A percentile compares a stretch with the other conserved stretches of the same genome.
These are phyloP conservation scores for Nicotiana attenuata DNA, from an alignment of 257 asterid species.

Conservation along the genomic window DNA sequence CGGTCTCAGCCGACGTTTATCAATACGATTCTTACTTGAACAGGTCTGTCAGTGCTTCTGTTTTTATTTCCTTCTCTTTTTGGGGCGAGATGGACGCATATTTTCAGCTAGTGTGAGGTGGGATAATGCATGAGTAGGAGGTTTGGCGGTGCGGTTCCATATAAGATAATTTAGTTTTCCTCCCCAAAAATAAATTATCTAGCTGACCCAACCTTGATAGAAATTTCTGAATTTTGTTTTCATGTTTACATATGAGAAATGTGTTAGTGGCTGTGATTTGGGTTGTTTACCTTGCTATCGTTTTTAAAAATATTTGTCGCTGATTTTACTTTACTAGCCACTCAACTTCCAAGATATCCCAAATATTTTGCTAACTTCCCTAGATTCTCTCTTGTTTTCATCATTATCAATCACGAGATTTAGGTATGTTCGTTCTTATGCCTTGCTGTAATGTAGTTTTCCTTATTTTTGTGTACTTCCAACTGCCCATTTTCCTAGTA, in stretches of 20 bases:
- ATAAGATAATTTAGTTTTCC: neutral
- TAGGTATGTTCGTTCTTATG: neutral
- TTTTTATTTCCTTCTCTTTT: neutral
- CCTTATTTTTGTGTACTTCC: neutral
- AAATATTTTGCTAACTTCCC: neutral
- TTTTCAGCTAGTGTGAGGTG: neutral
- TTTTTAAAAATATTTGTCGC: neutral
- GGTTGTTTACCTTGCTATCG: neutral
- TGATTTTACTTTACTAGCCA: neutral
- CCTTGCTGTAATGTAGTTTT: neutral
- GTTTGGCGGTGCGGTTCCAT: neutral
- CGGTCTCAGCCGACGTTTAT: conserved; percentile 56
- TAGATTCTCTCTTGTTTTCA: neutral
- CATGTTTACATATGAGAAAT: neutral
- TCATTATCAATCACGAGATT: neutral
- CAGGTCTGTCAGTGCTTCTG: conserved; percentile 39
- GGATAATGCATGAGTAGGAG: neutral
- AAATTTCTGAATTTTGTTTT: neutral
- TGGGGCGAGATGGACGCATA: neutral
- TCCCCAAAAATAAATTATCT: neutral
- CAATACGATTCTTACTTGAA: conserved; percentile 77
- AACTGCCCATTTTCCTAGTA: neutral
- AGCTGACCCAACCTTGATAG: neutral
- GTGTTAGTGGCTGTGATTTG: neutral
- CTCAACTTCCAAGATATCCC: neutral